These are phyloP conservation scores for Aspergillus nanangensis DNA, from an alignment of 495 filamentous ascomycete species.

Conservation along the genomic window DNA sequence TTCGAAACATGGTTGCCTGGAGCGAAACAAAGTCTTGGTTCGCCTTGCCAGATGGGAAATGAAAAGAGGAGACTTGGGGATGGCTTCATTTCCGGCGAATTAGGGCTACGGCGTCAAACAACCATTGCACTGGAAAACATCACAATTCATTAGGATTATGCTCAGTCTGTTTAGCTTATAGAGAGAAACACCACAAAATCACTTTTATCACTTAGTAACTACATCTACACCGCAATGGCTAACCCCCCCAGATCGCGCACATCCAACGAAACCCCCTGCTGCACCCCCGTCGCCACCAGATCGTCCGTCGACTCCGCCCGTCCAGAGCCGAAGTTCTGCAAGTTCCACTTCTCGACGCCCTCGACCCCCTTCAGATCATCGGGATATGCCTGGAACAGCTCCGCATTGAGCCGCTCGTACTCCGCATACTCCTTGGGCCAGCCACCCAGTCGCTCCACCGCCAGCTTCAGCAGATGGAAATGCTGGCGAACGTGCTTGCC, in stretches of 20 bases:
- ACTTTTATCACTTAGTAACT: too few species aligned
- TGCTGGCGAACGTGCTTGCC: slow-evolving; percentile 33
- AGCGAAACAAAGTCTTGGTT: too few species aligned
- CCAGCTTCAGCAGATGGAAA: slow-evolving; percentile 32
- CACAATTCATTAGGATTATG: too few species aligned
- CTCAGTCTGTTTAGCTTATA: too few species aligned
- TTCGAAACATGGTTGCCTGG: background rate
- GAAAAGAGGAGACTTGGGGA: background rate
- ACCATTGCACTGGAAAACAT: too few species aligned
- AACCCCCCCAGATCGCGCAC: background rate
- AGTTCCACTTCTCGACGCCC: slow-evolving; percentile 34
- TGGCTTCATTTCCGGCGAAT: background rate
- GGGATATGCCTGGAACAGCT: slow-evolving; percentile 16
- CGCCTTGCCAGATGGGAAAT: too few species aligned
- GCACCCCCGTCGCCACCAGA: slow-evolving; percentile 5
- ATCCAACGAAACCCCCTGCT: background rate
- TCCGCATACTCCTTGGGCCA: slow-evolving; percentile 38
- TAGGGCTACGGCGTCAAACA: too few species aligned
- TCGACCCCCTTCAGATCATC: slow-evolving; percentile 27
- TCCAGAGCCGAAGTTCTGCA: slow-evolving; percentile 31
- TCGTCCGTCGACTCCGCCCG: slow-evolving; percentile 22
- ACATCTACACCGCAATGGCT: background rate
- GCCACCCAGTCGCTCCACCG: slow-evolving; percentile 34
- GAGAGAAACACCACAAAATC: too few species aligned
- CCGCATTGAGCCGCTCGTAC: slow-evolving; percentile 19